Conservation (phyloP, 176 grass and related monocot genomes). For the Triticum aestivum region IWGSC_CS_RefSeq_v2.1 NC_057797.1:671831930-671832429, state of each 20-base stretch:
- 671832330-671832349: neutral
- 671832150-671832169: neutral
- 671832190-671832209: neutral
- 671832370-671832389: neutral
- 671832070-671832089: neutral
- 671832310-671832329: neutral
- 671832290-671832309: neutral
- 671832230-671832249: neutral
- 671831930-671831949: slow-evolving; percentile 72
- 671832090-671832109: neutral
- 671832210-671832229: neutral
- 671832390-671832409: neutral
- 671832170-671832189: neutral
- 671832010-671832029: slow-evolving; percentile 1
- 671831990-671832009: slow-evolving; percentile 64
- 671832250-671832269: neutral
- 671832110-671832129: neutral
- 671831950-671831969: slow-evolving; percentile 78
- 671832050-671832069: neutral
- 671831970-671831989: slow-evolving; percentile 87
- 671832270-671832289: neutral
- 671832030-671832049: neutral
- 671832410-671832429: neutral
- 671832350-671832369: neutral
- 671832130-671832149: neutral